Percentiles rank a stretch among this genome's conserved stretches.
Conservation (phyloP, 202 grass and related monocot genomes). For the Saccharum hybrid region DNA sequence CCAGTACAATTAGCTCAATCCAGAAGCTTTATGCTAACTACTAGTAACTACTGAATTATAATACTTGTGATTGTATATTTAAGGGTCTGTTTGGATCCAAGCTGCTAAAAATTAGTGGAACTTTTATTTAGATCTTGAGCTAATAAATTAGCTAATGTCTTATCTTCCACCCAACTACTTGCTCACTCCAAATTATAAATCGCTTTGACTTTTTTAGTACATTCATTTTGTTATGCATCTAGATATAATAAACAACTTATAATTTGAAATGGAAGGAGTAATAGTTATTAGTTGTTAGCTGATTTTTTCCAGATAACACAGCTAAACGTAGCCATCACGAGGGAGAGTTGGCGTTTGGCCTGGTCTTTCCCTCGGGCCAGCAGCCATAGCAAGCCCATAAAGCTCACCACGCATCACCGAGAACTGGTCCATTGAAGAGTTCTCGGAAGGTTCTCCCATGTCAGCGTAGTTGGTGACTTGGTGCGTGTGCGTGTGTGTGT, state of each 20-base stretch:
- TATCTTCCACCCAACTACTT: too few relatives aligned
- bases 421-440: constrained; percentile 58
- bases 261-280: too few relatives aligned
- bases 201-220: too few relatives aligned
- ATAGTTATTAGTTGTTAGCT: too few relatives aligned
- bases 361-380: constrained; percentile 9
- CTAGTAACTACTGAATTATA: not conserved
- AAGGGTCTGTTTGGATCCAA: not conserved
- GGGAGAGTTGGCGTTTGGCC: constrained; percentile 19
- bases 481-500: not conserved
- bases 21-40: constrained; percentile 7
- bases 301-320: too few relatives aligned
- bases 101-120: too few relatives aligned
- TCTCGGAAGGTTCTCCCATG: constrained; percentile 56
- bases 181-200: too few relatives aligned
- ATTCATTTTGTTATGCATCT: too few relatives aligned
- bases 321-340: constrained; percentile 36
- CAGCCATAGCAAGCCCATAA: constrained; percentile 15
- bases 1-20: not conserved
- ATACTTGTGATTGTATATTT: not conserved
- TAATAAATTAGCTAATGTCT: not conserved
- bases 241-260: too few relatives aligned
- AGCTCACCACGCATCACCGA: constrained; percentile 20
- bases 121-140: too few relatives aligned
- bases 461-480: constrained; percentile 46